phyloP scores from a whole-genome alignment of 2,329 filamentous ascomycete species.

The Aspergillus eucalypticola region DNA sequence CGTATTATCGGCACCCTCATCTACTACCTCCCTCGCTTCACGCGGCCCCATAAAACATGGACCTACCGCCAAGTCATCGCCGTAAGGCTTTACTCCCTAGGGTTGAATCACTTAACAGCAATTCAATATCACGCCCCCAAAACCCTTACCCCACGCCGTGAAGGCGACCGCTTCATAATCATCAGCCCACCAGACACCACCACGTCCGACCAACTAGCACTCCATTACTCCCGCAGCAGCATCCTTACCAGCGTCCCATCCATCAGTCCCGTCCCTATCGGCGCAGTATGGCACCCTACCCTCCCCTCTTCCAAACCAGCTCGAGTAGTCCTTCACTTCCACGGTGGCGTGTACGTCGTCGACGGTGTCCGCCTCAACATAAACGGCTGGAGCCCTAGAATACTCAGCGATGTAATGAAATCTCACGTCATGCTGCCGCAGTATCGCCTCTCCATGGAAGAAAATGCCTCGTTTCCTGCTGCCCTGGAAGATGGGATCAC shows the following conservation, averaged over 20 bases:
- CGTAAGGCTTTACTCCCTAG: background rate
- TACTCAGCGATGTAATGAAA: background rate
- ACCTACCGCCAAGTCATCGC: background rate
- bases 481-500: background rate
- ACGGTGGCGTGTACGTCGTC: background rate
- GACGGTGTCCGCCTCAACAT: background rate
- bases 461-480: background rate
- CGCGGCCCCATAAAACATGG: background rate
- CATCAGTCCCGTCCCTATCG: background rate
- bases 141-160: background rate
- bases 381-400: background rate
- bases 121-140: background rate
- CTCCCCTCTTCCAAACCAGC: background rate
- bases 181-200: background rate
- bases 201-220: background rate
- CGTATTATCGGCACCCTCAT: background rate
- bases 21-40: background rate
- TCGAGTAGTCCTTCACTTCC: background rate
- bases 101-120: background rate
- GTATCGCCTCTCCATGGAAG: background rate
- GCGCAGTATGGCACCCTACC: background rate
- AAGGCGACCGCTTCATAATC: background rate
- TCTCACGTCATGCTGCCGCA: background rate
- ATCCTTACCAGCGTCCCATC: background rate
- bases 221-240: background rate